Conservation (phyloP, 2,329 filamentous ascomycete genomes). For the Paecilomyces variotii region DNA sequence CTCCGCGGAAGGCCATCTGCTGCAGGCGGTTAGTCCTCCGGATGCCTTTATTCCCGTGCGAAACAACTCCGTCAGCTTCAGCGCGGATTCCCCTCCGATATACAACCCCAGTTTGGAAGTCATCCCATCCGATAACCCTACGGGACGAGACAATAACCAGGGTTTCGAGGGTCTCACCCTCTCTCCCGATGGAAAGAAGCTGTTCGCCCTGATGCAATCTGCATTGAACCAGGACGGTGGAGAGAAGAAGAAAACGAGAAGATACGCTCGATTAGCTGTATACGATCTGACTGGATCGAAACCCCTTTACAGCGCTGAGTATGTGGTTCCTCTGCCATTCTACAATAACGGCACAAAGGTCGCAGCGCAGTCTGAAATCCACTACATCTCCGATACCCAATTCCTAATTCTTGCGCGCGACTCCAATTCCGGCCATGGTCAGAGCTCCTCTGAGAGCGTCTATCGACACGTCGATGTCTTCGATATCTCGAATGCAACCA, state of each 20-base stretch:
- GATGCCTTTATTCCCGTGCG: slow-evolving; percentile 56
- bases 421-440: slow-evolving; percentile 51
- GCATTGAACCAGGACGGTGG: slow-evolving; percentile 57
- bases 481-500: slow-evolving; percentile 53
- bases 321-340: slow-evolving; percentile 57
- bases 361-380: slow-evolving; percentile 62
- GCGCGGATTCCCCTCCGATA: slow-evolving; percentile 54
- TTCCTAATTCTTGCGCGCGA: slow-evolving; percentile 63
- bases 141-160: slow-evolving; percentile 64
- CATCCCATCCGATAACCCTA: slow-evolving; percentile 49
- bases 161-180: slow-evolving; percentile 64
- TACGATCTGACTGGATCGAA: slow-evolving; percentile 49
- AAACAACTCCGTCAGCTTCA: slow-evolving; percentile 56
- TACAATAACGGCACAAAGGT: slow-evolving; percentile 46
- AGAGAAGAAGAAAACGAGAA: slow-evolving; percentile 44
- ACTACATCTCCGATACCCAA: slow-evolving; percentile 54
- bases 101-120: slow-evolving; percentile 46
- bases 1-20: slow-evolving; percentile 49
- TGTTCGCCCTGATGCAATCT: slow-evolving; percentile 60
- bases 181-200: slow-evolving; percentile 53
- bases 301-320: slow-evolving; percentile 51
- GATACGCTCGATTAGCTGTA: slow-evolving; percentile 54
- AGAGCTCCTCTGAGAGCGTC: slow-evolving; percentile 43
- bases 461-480: slow-evolving; percentile 66
- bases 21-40: slow-evolving; percentile 56